Base-by-base conservation (phyloP, 306 rosid genomes). In the Ormosia semicastrata region DNA sequence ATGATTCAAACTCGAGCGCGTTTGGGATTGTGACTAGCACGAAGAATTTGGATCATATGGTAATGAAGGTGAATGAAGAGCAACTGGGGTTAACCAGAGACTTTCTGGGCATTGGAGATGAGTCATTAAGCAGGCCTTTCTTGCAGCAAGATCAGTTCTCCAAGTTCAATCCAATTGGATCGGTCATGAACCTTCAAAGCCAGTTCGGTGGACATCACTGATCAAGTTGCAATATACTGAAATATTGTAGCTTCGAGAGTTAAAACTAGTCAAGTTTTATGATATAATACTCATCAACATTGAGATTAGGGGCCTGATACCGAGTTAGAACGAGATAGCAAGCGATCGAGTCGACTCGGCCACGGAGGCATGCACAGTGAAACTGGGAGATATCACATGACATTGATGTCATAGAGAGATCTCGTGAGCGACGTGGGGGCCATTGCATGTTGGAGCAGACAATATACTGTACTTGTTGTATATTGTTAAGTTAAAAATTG, bases 81-180 rank as follows among this genome's bases (percentile, higher is more conserved):
- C 85, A 87, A 67, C 79, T 86, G 8, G 73, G 90, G 79, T 75
- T 92, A 15, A 94, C 98, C 0, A 92, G 97, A 81, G 98, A 94
- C 65, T 94, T 94, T 66, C 92, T 94, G 4, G 97, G 98, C 0
- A 97, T 92, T 14, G 94, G 97, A 77, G 81, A 82, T 17, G 86
- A 79, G 1, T 58, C 78, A 6, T n/a, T 75, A 10, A 84, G 53
- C 32, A 77, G 81, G 3, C 67, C 87, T 1, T 87, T 89, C 75
- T 79, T 88, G 52, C 88, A 90, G 33, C 88, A 87, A 49, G 88
- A 83, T 72, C 68, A 24, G 24, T 24, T 86, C 2, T 84, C 91
- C 5, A 84, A 77, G 58, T 87, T 89, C 54, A 86, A 86, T 81
- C 75, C 89, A 15, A 80, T 86, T 76, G 86, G 82, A 57, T 76